Conservation (phyloP, 176 grass and related monocot genomes). For the Oryza meyeriana region DNA sequence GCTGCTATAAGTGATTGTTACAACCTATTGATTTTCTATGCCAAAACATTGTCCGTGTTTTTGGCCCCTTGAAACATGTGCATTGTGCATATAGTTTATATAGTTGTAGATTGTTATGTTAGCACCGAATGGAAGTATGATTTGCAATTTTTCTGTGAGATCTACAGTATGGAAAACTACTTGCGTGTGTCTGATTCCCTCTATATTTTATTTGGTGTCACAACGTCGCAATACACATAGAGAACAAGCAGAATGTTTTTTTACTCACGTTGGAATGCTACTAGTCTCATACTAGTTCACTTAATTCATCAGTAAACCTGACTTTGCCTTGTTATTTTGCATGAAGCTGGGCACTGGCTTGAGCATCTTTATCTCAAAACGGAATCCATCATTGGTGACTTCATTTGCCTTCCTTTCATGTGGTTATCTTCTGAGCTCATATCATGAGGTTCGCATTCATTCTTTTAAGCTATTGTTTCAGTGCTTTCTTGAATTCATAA, state of each 20-base stretch:
- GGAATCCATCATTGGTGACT: conserved; percentile 83
- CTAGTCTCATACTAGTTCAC: not conserved
- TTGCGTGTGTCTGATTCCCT: not conserved
- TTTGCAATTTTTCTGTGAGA: not conserved
- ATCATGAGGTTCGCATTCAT: conserved; percentile 76
- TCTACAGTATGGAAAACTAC: not conserved
- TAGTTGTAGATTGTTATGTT: not conserved
- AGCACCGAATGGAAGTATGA: not conserved
- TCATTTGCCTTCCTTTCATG: conserved; percentile 87
- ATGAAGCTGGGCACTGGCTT: conserved; percentile 92
- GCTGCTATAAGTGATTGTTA: not conserved
- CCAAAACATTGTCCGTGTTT: not conserved
- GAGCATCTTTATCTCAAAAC: conserved; percentile 93
- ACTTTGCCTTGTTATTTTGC: conserved; percentile 30
- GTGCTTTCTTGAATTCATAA: not conserved
- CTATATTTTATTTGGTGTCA: not conserved
- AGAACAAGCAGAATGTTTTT: not conserved
- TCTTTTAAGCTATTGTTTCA: conserved; percentile 1
- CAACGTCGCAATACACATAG: too few species aligned
- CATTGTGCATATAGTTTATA: not conserved
- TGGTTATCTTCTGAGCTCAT: conserved; percentile 92
- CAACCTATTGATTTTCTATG: not conserved
- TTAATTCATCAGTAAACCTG: conserved; percentile 19
- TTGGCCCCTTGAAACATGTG: not conserved
- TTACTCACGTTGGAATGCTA: not conserved